Evolutionary conservation across 2,329 filamentous ascomycete genomes (phyloP).

Genomic region (Ascochyta rabiei): DNA sequence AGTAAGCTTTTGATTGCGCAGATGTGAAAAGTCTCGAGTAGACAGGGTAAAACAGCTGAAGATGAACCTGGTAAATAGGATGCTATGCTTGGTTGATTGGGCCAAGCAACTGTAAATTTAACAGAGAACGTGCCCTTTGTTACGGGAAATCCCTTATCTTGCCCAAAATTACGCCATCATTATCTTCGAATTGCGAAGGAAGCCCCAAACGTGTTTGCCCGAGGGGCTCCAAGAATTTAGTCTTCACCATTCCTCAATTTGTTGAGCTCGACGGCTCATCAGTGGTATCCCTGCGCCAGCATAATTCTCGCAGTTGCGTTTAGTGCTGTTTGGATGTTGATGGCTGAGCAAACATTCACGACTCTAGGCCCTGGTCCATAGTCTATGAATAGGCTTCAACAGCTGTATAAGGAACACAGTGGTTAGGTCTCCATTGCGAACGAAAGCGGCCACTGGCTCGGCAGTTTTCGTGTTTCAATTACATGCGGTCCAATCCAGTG

Average conservation of each 20-base stretch:
- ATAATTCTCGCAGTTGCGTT: not conserved
- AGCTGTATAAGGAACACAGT: not conserved
- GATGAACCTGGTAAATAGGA: not conserved
- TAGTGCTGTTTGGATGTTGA: not conserved
- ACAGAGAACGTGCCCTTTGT: not conserved
- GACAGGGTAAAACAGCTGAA: not conserved
- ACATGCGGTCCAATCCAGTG: not conserved
- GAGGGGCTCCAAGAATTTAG: conserved; percentile 2
- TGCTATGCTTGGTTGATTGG: not conserved
- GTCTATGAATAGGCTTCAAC: not conserved
- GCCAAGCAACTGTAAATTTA: not conserved
- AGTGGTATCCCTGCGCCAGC: not conserved
- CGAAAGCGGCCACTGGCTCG: not conserved
- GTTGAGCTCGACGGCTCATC: not conserved
- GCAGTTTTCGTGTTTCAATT: not conserved
- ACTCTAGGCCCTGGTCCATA: not conserved
- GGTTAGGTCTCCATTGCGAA: not conserved
- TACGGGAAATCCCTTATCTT: not conserved
- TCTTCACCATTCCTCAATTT: conserved; percentile 9
- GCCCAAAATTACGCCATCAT: not conserved
- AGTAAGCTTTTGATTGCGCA: not conserved
- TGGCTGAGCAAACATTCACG: not conserved
- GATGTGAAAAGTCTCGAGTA: not conserved
- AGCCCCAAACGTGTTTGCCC: not conserved
- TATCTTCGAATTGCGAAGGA: not conserved